phyloP scores from a whole-genome alignment of 2,329 filamentous ascomycete genomes.

The Trichoderma semiorbis region DNA sequence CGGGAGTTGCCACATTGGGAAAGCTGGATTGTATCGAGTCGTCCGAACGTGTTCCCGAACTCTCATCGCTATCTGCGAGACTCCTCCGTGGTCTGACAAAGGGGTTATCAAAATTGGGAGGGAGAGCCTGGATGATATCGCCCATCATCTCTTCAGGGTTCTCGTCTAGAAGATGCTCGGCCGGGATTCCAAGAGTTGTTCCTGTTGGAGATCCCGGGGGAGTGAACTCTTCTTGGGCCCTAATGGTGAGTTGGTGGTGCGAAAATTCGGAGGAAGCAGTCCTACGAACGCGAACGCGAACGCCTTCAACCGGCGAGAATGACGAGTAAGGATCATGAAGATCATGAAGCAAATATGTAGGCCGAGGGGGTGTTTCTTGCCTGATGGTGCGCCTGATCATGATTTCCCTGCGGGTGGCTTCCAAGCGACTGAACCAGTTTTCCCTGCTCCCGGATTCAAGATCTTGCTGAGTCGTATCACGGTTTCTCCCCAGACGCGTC shows the following conservation, averaged over 20 bases:
- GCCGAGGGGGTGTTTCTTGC: neutral
- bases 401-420: neutral
- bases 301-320: no score
- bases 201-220: neutral
- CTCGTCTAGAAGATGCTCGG: neutral
- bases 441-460: neutral
- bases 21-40: neutral
- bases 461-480: neutral
- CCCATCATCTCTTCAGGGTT: neutral
- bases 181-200: neutral
- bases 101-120: neutral
- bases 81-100: neutral
- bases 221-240: neutral
- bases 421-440: neutral
- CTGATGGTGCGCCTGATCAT: neutral
- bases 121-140: neutral
- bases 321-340: no score
- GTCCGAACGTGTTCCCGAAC: neutral
- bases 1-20: neutral
- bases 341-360: no score
- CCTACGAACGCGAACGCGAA: no score
- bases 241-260: no score
- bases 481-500: neutral
- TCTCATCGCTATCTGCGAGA: neutral
- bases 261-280: no score